Evolutionary conservation across 352 stramenopile species (phyloP).

Genomic region (Phytophthora tentaculata): DNA sequence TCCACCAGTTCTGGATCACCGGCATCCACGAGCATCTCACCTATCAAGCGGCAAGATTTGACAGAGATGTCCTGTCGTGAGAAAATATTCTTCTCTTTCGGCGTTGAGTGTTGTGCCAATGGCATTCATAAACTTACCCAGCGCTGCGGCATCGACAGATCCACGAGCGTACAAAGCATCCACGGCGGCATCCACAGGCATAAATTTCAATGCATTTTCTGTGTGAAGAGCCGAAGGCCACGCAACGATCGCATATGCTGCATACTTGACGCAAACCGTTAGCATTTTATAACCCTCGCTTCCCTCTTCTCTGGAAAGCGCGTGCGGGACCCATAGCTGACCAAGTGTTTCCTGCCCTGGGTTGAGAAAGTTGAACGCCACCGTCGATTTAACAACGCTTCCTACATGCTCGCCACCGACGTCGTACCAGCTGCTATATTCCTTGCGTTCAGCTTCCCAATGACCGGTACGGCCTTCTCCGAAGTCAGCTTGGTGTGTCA

Average conservation of each 20-base stretch:
- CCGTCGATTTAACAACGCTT: neutral
- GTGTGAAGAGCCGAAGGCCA: slow-evolving; percentile 12
- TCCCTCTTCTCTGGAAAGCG: too few species aligned
- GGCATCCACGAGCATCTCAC: slow-evolving; percentile 16
- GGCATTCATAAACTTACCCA: slow-evolving; percentile 2
- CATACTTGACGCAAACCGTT: too few species aligned
- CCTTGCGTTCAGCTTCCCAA: neutral
- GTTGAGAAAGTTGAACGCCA: slow-evolving; percentile 34
- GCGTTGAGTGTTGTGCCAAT: neutral
- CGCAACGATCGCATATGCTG: slow-evolving; percentile 18
- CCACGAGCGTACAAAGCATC: neutral
- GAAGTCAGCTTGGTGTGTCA: neutral
- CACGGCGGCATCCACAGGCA: slow-evolving; percentile 8
- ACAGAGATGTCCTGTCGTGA: neutral
- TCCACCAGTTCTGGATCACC: slow-evolving; percentile 12
- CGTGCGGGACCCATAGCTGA: neutral
- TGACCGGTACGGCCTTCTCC: neutral
- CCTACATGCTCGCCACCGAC: slow-evolving; percentile 7
- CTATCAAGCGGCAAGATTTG: slow-evolving; percentile 16
- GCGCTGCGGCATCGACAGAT: neutral
- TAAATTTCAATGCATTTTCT: slow-evolving; percentile 9
- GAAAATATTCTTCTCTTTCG: neutral
- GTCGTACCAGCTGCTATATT: slow-evolving; percentile 21
- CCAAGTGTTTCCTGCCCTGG: slow-evolving; percentile 14
- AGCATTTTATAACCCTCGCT: too few species aligned